phyloP scores from a whole-genome alignment of 768 basidiomycete genomes.

The Termitomyces sp. region DNA sequence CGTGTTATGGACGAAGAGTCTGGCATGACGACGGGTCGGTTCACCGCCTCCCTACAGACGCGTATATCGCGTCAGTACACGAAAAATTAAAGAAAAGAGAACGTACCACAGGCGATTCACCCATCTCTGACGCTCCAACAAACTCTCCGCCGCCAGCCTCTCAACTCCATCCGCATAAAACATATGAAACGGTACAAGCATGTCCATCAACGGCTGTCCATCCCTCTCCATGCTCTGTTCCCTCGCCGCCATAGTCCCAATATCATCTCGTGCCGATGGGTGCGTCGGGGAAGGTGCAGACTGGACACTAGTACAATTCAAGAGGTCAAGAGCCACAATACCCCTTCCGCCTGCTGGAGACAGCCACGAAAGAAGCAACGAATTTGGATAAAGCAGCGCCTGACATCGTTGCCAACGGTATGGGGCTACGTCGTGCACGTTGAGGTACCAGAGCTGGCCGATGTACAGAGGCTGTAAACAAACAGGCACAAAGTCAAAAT shows the following conservation, averaged over 20 bases:
- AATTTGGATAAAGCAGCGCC: constrained; percentile 79
- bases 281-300: constrained; percentile 81
- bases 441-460: constrained; percentile 88
- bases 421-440: constrained; percentile 80
- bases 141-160: constrained; percentile 83
- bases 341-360: constrained; percentile 81
- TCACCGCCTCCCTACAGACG: constrained; percentile 69
- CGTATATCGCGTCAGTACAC: neutral
- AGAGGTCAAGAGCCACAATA: constrained; percentile 80
- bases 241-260: constrained; percentile 81
- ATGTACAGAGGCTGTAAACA: constrained; percentile 76
- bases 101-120: constrained; percentile 86
- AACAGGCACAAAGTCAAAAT: constrained; percentile 19
- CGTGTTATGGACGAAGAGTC: constrained; percentile 49
- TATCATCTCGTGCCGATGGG: constrained; percentile 78
- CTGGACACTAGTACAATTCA: constrained; percentile 85
- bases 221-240: constrained; percentile 51
- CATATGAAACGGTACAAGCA: constrained; percentile 88
- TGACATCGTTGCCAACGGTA: constrained; percentile 83
- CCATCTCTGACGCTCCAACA: constrained; percentile 86
- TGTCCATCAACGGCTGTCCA: constrained; percentile 58
- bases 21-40: constrained; percentile 48
- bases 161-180: constrained; percentile 89
- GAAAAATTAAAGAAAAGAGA: constrained; percentile 1
- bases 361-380: constrained; percentile 85